Percentiles rank a stretch among this genome's conserved stretches.
Evolutionary conservation across 331 rosid species (phyloP).

Genomic region (Erythrophleum ivorense): DNA sequence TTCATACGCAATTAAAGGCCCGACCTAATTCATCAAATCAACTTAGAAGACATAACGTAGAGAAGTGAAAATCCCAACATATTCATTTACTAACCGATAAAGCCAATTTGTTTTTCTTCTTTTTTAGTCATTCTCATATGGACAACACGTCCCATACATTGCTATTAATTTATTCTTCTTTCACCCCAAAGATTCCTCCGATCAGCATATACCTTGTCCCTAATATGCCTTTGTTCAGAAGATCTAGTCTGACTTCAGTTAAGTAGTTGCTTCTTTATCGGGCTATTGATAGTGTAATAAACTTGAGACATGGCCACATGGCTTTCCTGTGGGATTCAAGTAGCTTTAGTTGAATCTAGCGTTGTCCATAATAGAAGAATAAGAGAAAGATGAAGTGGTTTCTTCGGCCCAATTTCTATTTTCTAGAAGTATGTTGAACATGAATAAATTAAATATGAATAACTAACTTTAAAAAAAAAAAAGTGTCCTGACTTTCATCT

Average conservation of each 20-base stretch:
- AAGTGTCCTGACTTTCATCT: constrained; percentile 37
- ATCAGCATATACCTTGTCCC: background rate
- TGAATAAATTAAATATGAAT: constrained; percentile 2
- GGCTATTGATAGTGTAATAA: no score
- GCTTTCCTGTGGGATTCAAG: background rate
- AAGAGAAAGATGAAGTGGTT: background rate
- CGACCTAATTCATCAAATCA: background rate
- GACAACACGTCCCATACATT: background rate
- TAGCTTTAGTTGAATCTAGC: background rate
- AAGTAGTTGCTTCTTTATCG: background rate
- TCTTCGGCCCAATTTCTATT: constrained; percentile 16
- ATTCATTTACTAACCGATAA: background rate
- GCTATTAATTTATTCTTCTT: background rate
- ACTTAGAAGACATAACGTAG: background rate
- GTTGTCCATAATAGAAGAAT: background rate
- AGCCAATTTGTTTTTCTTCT: background rate
- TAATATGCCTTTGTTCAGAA: background rate
- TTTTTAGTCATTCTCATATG: background rate
- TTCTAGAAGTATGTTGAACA: constrained; percentile 29
- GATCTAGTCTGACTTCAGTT: background rate
- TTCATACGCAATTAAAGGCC: background rate
- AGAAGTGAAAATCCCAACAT: background rate
- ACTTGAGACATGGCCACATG: background rate
- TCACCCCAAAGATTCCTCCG: background rate
- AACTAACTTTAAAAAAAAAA: background rate